phyloP scores from a whole-genome alignment of 768 basidiomycete genomes.

The Pleurotus platypus region DNA sequence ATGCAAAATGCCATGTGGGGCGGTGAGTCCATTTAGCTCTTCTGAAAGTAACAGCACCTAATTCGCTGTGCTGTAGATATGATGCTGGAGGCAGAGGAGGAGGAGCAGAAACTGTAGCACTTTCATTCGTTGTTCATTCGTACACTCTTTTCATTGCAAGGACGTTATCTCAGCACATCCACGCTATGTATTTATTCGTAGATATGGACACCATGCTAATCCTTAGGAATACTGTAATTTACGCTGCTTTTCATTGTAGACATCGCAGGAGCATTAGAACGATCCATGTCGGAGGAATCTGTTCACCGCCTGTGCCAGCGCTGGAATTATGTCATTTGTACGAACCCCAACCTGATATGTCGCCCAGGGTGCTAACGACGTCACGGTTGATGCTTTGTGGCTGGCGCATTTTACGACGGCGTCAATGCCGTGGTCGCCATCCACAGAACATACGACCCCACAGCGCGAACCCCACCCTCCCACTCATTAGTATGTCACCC shows the following conservation, averaged over 20 bases:
- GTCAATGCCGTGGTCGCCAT: no score
- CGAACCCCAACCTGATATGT: no score
- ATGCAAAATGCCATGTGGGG: constrained; percentile 72
- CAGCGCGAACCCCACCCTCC: neutral
- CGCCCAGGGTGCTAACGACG: no score
- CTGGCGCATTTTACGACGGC: no score
- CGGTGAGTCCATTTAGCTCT: constrained; percentile 38
- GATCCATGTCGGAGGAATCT: no score
- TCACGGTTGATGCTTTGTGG: no score
- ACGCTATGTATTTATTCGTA: neutral
- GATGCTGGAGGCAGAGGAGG: constrained; percentile 27
- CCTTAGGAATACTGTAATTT: no score
- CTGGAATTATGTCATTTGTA: no score
- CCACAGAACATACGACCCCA: no score
- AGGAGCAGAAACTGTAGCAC: constrained; percentile 14
- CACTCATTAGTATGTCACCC: neutral
- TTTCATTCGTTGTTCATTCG: neutral
- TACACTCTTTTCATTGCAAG: neutral
- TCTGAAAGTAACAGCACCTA: constrained; percentile 16
- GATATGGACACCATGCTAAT: neutral
- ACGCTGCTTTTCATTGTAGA: no score
- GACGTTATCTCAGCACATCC: neutral
- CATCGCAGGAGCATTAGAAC: no score
- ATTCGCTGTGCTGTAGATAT: constrained; percentile 17
- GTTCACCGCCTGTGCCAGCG: no score